Conservation (phyloP, 148 eudicot genomes). For the Arbutus unedo region DNA sequence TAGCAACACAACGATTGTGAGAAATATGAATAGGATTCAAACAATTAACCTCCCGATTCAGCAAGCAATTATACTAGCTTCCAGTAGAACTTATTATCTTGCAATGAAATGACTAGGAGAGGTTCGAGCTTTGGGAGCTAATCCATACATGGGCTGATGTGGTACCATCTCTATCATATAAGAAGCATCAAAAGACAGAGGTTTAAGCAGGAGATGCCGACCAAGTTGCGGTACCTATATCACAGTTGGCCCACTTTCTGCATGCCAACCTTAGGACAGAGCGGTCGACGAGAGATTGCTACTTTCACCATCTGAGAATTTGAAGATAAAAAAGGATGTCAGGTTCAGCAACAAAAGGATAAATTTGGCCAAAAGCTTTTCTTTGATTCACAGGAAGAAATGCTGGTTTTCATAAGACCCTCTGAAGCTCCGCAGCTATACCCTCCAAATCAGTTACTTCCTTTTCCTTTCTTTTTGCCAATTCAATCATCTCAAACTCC, state of each 20-base stretch:
- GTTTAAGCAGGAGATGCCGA: too few species aligned
- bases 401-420: slow-evolving; percentile 21
- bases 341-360: not conserved
- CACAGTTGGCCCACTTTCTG: too few species aligned
- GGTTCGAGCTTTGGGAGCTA: too few species aligned
- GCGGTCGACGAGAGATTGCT: not conserved
- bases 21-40: too few species aligned
- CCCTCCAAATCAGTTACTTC: slow-evolving; percentile 58
- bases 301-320: too few species aligned
- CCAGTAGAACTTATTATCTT: not conserved
- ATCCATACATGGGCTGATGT: too few species aligned
- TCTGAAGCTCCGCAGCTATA: slow-evolving; percentile 43
- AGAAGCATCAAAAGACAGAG: too few species aligned
- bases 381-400: not conserved
- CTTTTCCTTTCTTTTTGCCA: slow-evolving; percentile 18
- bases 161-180: too few species aligned
- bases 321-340: not conserved
- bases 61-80: too few species aligned
- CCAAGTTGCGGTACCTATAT: not conserved
- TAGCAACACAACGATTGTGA: too few species aligned
- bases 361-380: not conserved
- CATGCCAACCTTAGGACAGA: too few species aligned
- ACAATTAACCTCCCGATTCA: too few species aligned
- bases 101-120: not conserved
- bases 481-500: slow-evolving; percentile 49